Evolutionary conservation across 495 filamentous ascomycete genomes (phyloP), one percentile per base, ranked within the genome.

Genomic region (Talaromyces adpressus): DNA sequence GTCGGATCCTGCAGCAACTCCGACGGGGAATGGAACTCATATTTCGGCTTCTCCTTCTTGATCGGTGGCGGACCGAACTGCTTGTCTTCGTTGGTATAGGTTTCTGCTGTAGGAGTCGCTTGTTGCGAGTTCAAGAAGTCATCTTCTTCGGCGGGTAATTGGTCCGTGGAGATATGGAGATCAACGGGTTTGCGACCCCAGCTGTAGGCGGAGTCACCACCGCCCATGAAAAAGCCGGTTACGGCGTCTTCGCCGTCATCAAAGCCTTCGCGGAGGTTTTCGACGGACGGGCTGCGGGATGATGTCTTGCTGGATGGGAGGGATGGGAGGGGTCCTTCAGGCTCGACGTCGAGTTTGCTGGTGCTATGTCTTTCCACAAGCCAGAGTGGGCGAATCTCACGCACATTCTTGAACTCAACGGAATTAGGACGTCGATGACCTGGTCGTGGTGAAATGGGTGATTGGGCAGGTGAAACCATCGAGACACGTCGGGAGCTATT

Each of bases 261-360:
- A 12, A 75, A 62, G 0, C 74, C 64, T 7, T 64, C 62, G 9
- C 68, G 71, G 0, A 81, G 68, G 51, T 82, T 72, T 59, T 82
- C 80, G 1, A 77, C 63, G 3, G 80, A 83, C 0, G 75, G 73
- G 29, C 69, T 73, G 20, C 74, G 68, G 5, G 80, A 83, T 0
- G 79, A 78, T 6, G 71, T 74, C 60, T 77, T 78, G 69, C 80
- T 84, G 9, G 80, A 81, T 57, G 81, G 81, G 14, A 83, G 71
- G 3, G 81, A 81, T 56, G 80, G 81, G 20, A 81, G 68, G 2
- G 67, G 65, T 51, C 81, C 80, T 18, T 75, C 75, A 6, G 61
- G 34, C 45, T 73, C 69, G 7, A 67, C 54, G 14, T 82, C 77
- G n/a, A 63, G 57, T 68, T 82, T 80, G 20, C 63, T 69, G 16